Conservation (phyloP, 2,329 filamentous ascomycete genomes). For the Stagonosporopsis chrysanthemi region DNA sequence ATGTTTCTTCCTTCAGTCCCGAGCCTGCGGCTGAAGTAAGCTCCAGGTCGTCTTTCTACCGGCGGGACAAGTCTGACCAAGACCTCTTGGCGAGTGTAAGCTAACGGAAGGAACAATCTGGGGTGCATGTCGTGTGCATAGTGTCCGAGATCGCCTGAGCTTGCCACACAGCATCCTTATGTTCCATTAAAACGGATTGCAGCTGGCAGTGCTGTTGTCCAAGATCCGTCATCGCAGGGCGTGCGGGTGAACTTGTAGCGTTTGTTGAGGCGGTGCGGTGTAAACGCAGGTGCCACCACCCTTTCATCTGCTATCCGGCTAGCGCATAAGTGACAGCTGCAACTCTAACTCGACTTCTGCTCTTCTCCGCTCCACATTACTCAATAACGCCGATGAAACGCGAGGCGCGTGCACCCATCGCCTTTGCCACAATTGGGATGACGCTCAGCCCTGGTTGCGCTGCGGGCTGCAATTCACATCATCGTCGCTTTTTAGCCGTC, state of each 20-base stretch:
- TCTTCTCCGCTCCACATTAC: conserved; percentile 16
- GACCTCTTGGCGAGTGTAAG: conserved; percentile 26
- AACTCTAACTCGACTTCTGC: conserved; percentile 15
- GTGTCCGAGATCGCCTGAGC: conserved; percentile 1
- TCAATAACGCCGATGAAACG: conserved; percentile 1
- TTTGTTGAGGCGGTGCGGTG: not conserved
- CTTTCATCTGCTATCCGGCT: conserved; percentile 17
- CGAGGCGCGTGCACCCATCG: not conserved
- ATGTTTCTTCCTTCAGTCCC: not conserved
- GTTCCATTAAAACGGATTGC: not conserved
- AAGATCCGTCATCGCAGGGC: not conserved
- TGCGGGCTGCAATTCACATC: not conserved
- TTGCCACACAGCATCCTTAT: not conserved
- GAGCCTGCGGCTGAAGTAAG: conserved; percentile 22
- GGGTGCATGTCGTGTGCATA: conserved; percentile 17
- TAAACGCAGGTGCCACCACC: conserved; percentile 13
- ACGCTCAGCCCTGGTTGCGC: not conserved
- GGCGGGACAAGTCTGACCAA: conserved; percentile 37
- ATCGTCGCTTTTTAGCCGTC: conserved; percentile 8
- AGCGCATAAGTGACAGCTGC: conserved; percentile 15
- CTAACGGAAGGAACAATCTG: conserved; percentile 20
- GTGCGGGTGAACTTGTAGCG: not conserved
- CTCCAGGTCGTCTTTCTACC: conserved; percentile 29
- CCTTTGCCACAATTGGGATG: not conserved
- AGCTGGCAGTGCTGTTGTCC: not conserved